Evolutionary conservation across 352 stramenopile genomes (phyloP).

Genomic region (Phytophthora constricta): DNA sequence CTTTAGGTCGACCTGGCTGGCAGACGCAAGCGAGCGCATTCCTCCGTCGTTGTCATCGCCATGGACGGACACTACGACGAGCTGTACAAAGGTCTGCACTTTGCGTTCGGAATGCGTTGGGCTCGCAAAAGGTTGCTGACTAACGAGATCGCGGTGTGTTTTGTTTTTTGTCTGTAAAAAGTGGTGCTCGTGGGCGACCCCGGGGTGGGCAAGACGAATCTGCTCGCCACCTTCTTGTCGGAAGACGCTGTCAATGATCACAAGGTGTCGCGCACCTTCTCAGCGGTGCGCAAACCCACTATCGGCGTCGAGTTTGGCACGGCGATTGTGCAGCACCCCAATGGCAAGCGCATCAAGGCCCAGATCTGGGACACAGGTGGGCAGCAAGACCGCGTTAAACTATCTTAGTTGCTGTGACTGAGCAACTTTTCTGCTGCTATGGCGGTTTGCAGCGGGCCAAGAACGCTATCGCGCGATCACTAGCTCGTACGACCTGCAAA

Average conservation of each 20-base stretch:
- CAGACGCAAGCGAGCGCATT: background rate
- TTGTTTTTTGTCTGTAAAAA: conserved; percentile 16
- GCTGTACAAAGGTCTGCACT: conserved; percentile 71
- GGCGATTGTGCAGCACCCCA: conserved; percentile 72
- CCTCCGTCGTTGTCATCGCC: background rate
- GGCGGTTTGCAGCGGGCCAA: conserved; percentile 51
- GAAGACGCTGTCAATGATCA: conserved; percentile 38
- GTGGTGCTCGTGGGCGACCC: conserved; percentile 83
- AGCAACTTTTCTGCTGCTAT: background rate
- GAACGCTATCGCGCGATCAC: conserved; percentile 87
- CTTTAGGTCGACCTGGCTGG: conserved; percentile 11
- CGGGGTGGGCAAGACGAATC: conserved; percentile 92
- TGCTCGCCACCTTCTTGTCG: conserved; percentile 83
- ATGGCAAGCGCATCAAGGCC: conserved; percentile 83
- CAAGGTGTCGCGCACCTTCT: conserved; percentile 54
- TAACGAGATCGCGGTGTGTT: no score
- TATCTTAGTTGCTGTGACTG: no score
- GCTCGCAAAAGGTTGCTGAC: no score
- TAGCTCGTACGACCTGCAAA: conserved; percentile 55
- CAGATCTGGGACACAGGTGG: conserved; percentile 85
- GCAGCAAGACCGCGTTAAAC: no score
- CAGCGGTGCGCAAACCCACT: conserved; percentile 68
- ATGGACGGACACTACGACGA: conserved; percentile 82
- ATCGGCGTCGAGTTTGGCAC: conserved; percentile 87
- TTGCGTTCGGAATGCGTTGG: no score